Evolutionary conservation across 345 rosid species (phyloP).

Genomic region (Firmiana major): DNA sequence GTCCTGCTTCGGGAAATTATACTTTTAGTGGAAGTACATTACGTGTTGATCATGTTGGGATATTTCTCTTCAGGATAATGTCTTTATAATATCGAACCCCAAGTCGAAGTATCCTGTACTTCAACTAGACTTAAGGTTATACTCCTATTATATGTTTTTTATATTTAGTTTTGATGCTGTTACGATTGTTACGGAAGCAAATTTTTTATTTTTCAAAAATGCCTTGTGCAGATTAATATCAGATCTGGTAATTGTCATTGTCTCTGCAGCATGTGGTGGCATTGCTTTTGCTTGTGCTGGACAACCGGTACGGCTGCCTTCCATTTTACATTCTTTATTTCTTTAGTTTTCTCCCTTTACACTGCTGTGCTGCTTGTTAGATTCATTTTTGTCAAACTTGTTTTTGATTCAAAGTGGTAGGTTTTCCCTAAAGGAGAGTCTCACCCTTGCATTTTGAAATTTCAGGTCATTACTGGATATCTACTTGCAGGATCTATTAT

Average conservation of each 20-base stretch:
- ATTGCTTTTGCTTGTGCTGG: conserved; percentile 99
- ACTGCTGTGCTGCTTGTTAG: neutral
- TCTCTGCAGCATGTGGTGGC: conserved; percentile 98
- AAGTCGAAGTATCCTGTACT: conserved; percentile 92
- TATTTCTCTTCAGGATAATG: conserved; percentile 64
- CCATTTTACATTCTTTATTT: conserved; percentile 12
- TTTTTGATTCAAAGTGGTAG: conserved; percentile 2
- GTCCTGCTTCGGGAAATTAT: conserved; percentile 6
- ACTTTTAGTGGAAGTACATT: neutral
- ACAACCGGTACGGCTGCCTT: conserved; percentile 63
- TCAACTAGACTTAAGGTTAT: conserved; percentile 83
- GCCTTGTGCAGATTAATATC: conserved; percentile 77
- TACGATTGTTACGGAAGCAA: neutral
- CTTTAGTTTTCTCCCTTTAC: conserved; percentile 1
- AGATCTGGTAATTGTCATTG: conserved; percentile 91
- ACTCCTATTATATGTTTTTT: neutral
- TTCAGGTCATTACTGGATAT: conserved; percentile 93
- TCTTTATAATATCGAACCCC: conserved; percentile 88
- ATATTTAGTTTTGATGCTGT: neutral
- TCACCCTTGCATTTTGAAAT: conserved; percentile 6
- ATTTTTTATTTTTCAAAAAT: conserved; percentile 17
- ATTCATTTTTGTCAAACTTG: conserved; percentile 1
- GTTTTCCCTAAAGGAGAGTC: neutral
- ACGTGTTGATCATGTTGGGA: conserved; percentile 14
- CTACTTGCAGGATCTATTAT: conserved; percentile 84